Conservation (phyloP, 1,284 basidiomycete genomes). For the Ustilago nuda region DNA sequence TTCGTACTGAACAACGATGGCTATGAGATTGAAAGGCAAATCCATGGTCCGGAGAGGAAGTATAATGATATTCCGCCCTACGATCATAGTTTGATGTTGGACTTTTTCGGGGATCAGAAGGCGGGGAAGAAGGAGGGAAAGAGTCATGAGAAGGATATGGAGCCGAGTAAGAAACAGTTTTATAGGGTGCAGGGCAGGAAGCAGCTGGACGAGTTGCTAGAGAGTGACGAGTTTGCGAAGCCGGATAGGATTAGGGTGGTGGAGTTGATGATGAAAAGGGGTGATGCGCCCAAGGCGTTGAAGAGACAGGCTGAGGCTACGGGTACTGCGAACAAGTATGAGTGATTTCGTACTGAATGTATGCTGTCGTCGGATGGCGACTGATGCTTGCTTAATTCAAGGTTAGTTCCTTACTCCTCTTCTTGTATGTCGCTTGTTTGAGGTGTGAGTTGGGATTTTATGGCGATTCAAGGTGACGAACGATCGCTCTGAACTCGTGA, state of each 20-base stretch:
- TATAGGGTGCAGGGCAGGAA: constrained; percentile 77
- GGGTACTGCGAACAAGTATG: constrained; percentile 48
- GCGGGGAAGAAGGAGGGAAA: constrained; percentile 22
- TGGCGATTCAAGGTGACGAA: not conserved
- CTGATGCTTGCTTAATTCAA: not conserved
- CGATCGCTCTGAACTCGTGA: not conserved
- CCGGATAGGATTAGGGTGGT: constrained; percentile 80
- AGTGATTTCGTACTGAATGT: constrained; percentile 1
- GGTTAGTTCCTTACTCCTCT: not conserved
- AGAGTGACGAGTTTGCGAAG: constrained; percentile 74
- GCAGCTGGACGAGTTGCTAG: constrained; percentile 77
- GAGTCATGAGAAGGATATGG: constrained; percentile 71
- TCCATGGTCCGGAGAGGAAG: constrained; percentile 75
- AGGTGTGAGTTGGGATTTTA: not conserved
- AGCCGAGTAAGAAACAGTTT: constrained; percentile 73
- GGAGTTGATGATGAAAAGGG: constrained; percentile 80
- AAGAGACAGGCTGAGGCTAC: constrained; percentile 73
- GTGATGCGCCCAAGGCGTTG: constrained; percentile 79
- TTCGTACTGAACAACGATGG: constrained; percentile 91
- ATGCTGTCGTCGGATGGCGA: too few species aligned
- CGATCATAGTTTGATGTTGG: constrained; percentile 49
- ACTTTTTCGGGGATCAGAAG: constrained; percentile 53
- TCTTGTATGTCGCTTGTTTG: not conserved
- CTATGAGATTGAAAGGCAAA: constrained; percentile 78
- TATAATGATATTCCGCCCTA: constrained; percentile 64